phyloP scores from a whole-genome alignment of 78 protist species.

The Guillardia theta region DNA sequence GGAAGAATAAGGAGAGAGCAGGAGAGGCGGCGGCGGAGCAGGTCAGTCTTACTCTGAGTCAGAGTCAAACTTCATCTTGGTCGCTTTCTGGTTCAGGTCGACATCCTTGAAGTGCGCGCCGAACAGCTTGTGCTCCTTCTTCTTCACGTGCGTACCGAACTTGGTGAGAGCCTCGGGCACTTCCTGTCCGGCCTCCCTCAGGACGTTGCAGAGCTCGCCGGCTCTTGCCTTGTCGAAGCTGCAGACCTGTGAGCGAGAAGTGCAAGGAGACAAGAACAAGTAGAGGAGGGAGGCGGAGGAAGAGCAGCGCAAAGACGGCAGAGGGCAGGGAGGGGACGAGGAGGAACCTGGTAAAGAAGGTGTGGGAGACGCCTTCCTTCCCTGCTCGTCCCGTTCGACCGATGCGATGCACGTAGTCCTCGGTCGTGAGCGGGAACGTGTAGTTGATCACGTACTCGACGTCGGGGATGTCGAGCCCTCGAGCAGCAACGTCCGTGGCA shows the following conservation, averaged over 20 bases:
- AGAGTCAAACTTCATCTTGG: slow-evolving; percentile 18
- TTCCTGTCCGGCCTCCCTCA: background rate
- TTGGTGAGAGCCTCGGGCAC: slow-evolving; percentile 16
- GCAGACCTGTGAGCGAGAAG: too few species aligned
- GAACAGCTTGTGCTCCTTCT: slow-evolving; percentile 34
- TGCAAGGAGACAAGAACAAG: too few species aligned
- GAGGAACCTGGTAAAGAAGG: background rate
- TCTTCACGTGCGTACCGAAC: slow-evolving; percentile 45
- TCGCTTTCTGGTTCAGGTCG: background rate
- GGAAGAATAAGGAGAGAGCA: too few species aligned
- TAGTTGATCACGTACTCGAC: slow-evolving; percentile 70
- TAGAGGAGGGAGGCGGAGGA: too few species aligned
- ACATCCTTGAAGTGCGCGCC: slow-evolving; percentile 34
- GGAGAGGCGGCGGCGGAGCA: background rate
- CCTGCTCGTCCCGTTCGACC: slow-evolving; percentile 49
- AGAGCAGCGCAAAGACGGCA: too few species aligned
- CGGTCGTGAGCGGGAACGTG: slow-evolving; percentile 54
- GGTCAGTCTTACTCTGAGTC: background rate
- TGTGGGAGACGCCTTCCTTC: slow-evolving; percentile 29
- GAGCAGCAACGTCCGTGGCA: slow-evolving; percentile 73
- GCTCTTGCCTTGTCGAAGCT: slow-evolving; percentile 28
- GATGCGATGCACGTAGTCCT: slow-evolving; percentile 51
- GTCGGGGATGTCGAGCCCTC: slow-evolving; percentile 66
- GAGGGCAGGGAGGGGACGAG: too few species aligned
- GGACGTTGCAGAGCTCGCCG: slow-evolving; percentile 8